A percentile compares a stretch with the other conserved stretches of the same genome.
phyloP scores from a whole-genome alignment of 1,284 basidiomycete species.

The Ustilago trichophora region DNA sequence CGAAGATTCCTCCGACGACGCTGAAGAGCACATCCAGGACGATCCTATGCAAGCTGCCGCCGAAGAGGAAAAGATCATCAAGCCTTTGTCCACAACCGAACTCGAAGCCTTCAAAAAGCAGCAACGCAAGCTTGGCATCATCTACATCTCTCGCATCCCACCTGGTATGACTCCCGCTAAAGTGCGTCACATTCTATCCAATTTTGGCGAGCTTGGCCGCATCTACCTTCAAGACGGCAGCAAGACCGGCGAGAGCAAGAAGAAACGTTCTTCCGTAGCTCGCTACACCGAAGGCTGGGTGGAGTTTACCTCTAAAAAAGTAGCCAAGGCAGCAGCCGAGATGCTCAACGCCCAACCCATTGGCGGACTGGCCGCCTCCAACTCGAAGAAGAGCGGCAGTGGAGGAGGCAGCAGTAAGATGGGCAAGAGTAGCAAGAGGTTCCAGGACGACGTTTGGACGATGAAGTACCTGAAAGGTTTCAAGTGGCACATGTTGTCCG shows the following conservation, averaged over 20 bases:
- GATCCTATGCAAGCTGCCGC: constrained; percentile 33
- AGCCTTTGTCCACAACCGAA: constrained; percentile 47
- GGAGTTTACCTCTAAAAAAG: constrained; percentile 91
- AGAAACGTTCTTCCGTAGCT: constrained; percentile 69
- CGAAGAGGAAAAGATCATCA: constrained; percentile 43
- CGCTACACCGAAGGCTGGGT: constrained; percentile 97
- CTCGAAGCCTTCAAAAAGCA: constrained; percentile 59
- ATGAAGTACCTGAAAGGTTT: constrained; percentile 98
- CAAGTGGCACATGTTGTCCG: constrained; percentile 98
- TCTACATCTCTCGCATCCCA: constrained; percentile 95
- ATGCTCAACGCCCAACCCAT: constrained; percentile 97
- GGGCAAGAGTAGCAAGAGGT: constrained; percentile 67
- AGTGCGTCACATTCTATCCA: constrained; percentile 76
- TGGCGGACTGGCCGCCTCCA: constrained; percentile 67
- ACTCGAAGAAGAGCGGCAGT: constrained; percentile 41
- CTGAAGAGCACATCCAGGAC: constrained; percentile 34
- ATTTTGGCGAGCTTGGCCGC: constrained; percentile 63
- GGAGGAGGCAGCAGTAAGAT: constrained; percentile 51
- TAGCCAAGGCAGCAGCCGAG: constrained; percentile 87
- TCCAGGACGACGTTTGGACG: constrained; percentile 98
- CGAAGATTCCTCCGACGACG: background rate
- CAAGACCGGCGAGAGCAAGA: constrained; percentile 27
- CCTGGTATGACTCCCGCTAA: constrained; percentile 98
- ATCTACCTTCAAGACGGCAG: constrained; percentile 62
- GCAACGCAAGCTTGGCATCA: constrained; percentile 72